These are phyloP conservation scores for Thraustotheca clavata DNA, from an alignment of 352 stramenopile genomes.

Conservation along the genomic window DNA sequence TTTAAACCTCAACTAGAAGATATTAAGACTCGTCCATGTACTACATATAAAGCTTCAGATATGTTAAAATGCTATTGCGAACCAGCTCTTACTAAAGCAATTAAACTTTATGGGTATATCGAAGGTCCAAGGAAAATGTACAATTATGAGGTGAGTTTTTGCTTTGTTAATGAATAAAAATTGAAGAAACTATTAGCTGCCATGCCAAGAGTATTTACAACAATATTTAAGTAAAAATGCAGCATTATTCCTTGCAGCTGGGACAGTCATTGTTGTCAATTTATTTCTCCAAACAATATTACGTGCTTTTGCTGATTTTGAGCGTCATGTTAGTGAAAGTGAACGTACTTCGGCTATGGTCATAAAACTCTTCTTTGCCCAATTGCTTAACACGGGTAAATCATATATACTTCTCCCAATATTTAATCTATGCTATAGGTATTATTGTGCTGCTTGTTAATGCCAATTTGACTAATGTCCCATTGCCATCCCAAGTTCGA, in stretches of 20 bases:
- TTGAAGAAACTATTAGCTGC: conserved; percentile 24
- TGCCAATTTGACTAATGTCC: conserved; percentile 34
- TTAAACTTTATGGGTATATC: conserved; percentile 40
- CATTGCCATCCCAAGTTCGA: conserved; percentile 26
- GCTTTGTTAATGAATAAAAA: no score
- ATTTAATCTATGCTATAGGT: not conserved
- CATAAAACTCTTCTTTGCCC: conserved; percentile 69
- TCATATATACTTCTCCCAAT: not conserved
- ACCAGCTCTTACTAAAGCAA: conserved; percentile 35
- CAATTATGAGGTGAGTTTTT: conserved; percentile 23
- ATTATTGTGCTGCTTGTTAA: conserved; percentile 80
- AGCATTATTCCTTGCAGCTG: conserved; percentile 55
- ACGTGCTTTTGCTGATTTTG: conserved; percentile 55
- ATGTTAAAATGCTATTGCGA: conserved; percentile 73
- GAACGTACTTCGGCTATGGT: conserved; percentile 63
- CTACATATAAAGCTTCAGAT: conserved; percentile 56
- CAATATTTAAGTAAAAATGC: conserved; percentile 58
- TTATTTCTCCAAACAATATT: conserved; percentile 67
- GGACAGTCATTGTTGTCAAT: conserved; percentile 72
- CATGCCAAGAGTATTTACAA: conserved; percentile 54
- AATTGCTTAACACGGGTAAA: conserved; percentile 76
- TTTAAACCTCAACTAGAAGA: conserved; percentile 34
- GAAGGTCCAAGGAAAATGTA: conserved; percentile 48
- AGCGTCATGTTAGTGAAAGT: conserved; percentile 74
- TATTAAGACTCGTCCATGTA: conserved; percentile 33